A percentile compares a stretch with the other conserved stretches of the same genome.
phyloP scores from a whole-genome alignment of 2,329 filamentous ascomycete genomes.

The Paecilomyces formosus region DNA sequence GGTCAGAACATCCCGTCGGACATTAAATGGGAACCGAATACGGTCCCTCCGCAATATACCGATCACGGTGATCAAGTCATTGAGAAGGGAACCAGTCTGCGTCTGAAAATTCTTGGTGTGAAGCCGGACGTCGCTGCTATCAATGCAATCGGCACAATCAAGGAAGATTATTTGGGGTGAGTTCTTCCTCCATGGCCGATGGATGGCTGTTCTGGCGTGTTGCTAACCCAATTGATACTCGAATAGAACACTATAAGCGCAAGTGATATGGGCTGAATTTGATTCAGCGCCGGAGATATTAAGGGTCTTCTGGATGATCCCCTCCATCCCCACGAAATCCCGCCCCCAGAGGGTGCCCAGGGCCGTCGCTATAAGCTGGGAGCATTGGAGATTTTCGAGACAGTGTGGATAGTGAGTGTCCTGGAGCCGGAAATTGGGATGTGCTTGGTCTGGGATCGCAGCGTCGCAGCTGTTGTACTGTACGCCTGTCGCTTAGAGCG shows the following conservation, averaged over 20 bases:
- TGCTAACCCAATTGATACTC: background rate
- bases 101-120: slow-evolving; percentile 89
- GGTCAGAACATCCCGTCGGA: slow-evolving; percentile 64
- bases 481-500: background rate
- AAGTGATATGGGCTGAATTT: background rate
- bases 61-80: slow-evolving; percentile 92
- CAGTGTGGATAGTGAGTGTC: background rate
- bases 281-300: background rate
- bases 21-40: slow-evolving; percentile 91
- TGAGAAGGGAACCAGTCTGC: slow-evolving; percentile 86
- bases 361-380: background rate
- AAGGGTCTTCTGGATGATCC: background rate
- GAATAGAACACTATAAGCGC: slow-evolving; percentile 8
- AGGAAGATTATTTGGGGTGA: slow-evolving; percentile 56
- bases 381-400: background rate
- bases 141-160: slow-evolving; percentile 96
- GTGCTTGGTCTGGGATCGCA: background rate
- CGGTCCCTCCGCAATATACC: slow-evolving; percentile 92
- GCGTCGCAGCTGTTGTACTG: background rate
- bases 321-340: background rate
- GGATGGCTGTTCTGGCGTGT: background rate
- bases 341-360: background rate
- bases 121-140: slow-evolving; percentile 90
- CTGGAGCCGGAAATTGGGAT: background rate
- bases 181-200: slow-evolving; percentile 8